Percentiles rank a stretch among this genome's conserved stretches.
Evolutionary conservation across 306 rosid genomes (phyloP).

Genomic region (Fagus sylvatica): DNA sequence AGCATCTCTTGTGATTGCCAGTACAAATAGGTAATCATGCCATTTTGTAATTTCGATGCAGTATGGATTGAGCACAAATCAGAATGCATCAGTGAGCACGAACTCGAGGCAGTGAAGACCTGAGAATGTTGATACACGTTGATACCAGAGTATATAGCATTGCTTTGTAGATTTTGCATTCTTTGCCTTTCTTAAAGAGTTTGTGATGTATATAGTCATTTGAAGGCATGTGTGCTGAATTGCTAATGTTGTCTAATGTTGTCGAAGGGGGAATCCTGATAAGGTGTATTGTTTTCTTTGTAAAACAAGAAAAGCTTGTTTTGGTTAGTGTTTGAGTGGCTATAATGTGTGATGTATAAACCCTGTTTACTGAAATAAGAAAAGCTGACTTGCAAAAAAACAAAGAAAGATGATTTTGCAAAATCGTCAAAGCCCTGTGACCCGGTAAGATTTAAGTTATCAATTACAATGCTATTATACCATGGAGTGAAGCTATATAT

Average conservation of each 20-base stretch:
- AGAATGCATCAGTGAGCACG: conserved; percentile 38
- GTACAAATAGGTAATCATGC: conserved; percentile 16
- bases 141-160: conserved; percentile 34
- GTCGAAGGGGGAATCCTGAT: not conserved
- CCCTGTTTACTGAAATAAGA: not conserved
- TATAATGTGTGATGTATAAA: not conserved
- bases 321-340: not conserved
- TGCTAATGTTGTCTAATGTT: conserved; percentile 1
- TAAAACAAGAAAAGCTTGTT: not conserved
- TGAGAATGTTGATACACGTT: conserved; percentile 11
- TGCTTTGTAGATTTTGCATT: conserved; percentile 5
- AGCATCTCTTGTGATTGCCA: not conserved
- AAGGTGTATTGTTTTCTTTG: not conserved
- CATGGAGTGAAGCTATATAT: too few species aligned
- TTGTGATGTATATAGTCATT: conserved; percentile 7
- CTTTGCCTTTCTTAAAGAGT: not conserved
- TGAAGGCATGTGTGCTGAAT: not conserved
- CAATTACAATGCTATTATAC: too few species aligned
- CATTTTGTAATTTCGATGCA: conserved; percentile 38
- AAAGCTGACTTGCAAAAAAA: not conserved
- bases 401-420: not conserved
- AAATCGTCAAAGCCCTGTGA: not conserved
- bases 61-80: conserved; percentile 69
- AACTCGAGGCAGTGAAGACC: conserved; percentile 45
- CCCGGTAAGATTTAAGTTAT: not conserved